phyloP scores from a whole-genome alignment of 108 stramenopile species.

The Cyclotella distinguenda region DNA sequence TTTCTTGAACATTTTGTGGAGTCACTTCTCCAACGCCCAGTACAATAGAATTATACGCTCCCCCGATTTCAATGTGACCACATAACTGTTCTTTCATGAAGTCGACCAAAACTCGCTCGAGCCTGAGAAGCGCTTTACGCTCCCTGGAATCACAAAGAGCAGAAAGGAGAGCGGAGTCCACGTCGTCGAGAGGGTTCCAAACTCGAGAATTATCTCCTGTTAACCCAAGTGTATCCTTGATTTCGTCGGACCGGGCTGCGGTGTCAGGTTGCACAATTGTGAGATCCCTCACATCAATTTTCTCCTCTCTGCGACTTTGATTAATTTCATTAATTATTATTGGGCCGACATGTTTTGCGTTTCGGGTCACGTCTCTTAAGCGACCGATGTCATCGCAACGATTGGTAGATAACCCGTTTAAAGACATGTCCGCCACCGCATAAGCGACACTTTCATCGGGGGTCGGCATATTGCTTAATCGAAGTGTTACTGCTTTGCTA shows the following conservation, averaged over 20 bases:
- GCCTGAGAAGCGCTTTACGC: slow-evolving; percentile 73
- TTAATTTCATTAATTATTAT: too few relatives aligned
- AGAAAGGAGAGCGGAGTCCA: slow-evolving; percentile 78
- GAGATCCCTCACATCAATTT: too few relatives aligned
- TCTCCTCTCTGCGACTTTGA: too few relatives aligned
- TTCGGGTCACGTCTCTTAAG: too few relatives aligned
- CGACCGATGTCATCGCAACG: too few relatives aligned
- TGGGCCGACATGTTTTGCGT: too few relatives aligned
- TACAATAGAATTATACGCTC: slow-evolving; percentile 64
- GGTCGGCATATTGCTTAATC: not conserved
- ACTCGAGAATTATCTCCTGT: not conserved
- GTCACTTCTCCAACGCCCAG: slow-evolving; percentile 11
- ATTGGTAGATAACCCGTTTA: too few relatives aligned
- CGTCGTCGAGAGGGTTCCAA: slow-evolving; percentile 48
- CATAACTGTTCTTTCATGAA: slow-evolving; percentile 66
- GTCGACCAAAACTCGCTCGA: slow-evolving; percentile 75
- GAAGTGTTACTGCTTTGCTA: not conserved
- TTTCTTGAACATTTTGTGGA: slow-evolving; percentile 32
- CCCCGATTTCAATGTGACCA: slow-evolving; percentile 68
- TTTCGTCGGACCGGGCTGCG: not conserved
- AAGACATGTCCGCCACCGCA: not conserved
- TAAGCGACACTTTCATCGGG: not conserved
- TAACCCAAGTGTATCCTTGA: not conserved
- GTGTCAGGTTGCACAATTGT: not conserved
- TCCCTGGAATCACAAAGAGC: slow-evolving; percentile 78